phyloP scores from a whole-genome alignment of 306 rosid species.

The apple (Malus domestica) region DNA sequence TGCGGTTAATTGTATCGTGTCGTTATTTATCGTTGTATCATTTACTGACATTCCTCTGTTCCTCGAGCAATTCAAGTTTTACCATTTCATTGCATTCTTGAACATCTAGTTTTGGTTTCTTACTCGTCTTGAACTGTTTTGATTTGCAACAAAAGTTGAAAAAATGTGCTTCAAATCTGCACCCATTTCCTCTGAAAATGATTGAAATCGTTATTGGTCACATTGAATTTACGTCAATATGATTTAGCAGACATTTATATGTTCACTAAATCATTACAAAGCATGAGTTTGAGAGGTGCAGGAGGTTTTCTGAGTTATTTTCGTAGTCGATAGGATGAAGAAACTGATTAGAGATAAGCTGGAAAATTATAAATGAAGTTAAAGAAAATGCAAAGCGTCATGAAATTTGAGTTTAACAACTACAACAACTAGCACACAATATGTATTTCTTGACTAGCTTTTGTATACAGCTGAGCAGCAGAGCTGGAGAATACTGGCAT shows the following conservation, averaged over 20 bases:
- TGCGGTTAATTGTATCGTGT: not conserved
- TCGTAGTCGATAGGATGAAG: not conserved
- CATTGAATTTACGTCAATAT: too few relatives aligned
- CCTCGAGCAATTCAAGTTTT: not conserved
- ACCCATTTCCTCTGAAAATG: too few relatives aligned
- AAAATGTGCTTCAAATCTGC: not conserved
- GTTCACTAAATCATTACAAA: too few relatives aligned
- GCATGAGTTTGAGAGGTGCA: not conserved
- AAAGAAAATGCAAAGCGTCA: constrained; percentile 20
- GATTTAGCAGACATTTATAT: too few relatives aligned
- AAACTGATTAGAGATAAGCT: not conserved
- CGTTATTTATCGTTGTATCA: not conserved
- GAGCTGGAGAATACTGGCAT: constrained; percentile 18
- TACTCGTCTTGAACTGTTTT: not conserved
- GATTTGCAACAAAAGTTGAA: not conserved
- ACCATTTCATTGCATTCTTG: not conserved
- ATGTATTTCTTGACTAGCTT: not conserved
- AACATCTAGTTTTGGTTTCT: not conserved
- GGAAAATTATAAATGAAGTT: not conserved
- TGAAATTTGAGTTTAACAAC: constrained; percentile 34
- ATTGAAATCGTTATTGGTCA: not conserved
- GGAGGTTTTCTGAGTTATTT: not conserved
- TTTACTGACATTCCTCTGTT: not conserved
- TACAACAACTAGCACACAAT: constrained; percentile 17
- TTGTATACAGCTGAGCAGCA: not conserved